phyloP scores from a whole-genome alignment of 106 monocot species.

The Phalaenopsis equestris region DNA sequence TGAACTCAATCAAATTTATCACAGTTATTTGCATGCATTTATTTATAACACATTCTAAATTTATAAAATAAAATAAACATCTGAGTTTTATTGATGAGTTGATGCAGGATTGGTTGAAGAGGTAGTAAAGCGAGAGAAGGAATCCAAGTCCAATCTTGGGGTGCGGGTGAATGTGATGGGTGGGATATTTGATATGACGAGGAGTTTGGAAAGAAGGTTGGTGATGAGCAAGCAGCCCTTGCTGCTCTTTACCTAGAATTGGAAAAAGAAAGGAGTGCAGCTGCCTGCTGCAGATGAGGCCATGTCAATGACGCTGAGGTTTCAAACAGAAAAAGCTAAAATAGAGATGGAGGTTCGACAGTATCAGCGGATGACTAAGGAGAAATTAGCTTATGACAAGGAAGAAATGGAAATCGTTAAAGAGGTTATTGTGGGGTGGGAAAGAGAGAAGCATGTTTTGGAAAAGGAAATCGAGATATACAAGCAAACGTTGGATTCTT shows the following conservation, averaged over 20 bases:
- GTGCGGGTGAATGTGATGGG: conserved; percentile 6
- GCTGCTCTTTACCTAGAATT: conserved; percentile 55
- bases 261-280: conserved; percentile 88
- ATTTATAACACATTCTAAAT: too few species aligned
- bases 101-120: background rate
- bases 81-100: background rate
- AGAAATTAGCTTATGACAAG: conserved; percentile 70
- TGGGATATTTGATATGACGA: conserved; percentile 6
- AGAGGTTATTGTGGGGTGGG: conserved; percentile 75
- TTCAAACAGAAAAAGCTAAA: conserved; percentile 84
- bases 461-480: conserved; percentile 60
- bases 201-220: conserved; percentile 41
- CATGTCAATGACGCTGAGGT: conserved; percentile 85
- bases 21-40: too few species aligned
- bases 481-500: conserved; percentile 26
- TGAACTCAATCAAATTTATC: too few species aligned
- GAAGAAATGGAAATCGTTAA: conserved; percentile 87
- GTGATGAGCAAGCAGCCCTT: conserved; percentile 35
- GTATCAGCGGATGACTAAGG: conserved; percentile 66
- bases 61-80: background rate
- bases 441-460: conserved; percentile 62
- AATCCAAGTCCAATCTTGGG: background rate
- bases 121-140: background rate
- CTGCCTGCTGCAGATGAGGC: conserved; percentile 89
- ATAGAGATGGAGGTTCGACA: conserved; percentile 82